Conservation (phyloP, 805 yeast genomes). For the Candida manassasensis region DNA sequence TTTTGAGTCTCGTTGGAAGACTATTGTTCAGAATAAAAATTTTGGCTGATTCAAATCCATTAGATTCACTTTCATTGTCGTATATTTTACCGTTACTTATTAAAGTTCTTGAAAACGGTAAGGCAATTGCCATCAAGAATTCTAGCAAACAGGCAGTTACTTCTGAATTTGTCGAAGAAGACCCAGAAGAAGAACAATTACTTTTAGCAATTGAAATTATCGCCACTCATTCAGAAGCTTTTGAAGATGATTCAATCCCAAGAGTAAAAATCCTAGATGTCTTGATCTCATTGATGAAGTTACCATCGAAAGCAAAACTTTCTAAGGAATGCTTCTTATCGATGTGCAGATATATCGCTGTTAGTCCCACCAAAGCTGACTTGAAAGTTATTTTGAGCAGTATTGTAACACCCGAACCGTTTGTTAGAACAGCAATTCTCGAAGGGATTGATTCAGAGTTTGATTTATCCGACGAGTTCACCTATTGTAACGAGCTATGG, state of each 20-base stretch:
- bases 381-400: slow-evolving; percentile 52
- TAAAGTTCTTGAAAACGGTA: slow-evolving; percentile 64
- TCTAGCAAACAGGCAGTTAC: slow-evolving; percentile 48
- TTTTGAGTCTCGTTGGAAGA: slow-evolving; percentile 52
- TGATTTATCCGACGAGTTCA: slow-evolving; percentile 43
- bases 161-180: slow-evolving; percentile 74
- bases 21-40: slow-evolving; percentile 73
- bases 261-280: slow-evolving; percentile 59
- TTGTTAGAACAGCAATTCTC: slow-evolving; percentile 73
- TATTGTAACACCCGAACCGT: slow-evolving; percentile 55
- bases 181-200: slow-evolving; percentile 83
- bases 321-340: slow-evolving; percentile 81
- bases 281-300: slow-evolving; percentile 59
- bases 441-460: slow-evolving; percentile 86
- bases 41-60: slow-evolving; percentile 64
- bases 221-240: slow-evolving; percentile 60
- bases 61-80: slow-evolving; percentile 63
- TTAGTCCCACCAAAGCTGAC: slow-evolving; percentile 54
- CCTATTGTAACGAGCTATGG: slow-evolving; percentile 67
- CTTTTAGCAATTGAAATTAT: slow-evolving; percentile 73
- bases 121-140: slow-evolving; percentile 47
- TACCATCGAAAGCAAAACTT: slow-evolving; percentile 73
- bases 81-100: slow-evolving; percentile 74
- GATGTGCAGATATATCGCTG: slow-evolving; percentile 70
- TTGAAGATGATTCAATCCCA: slow-evolving; percentile 65